Evolutionary conservation across 2,329 filamentous ascomycete genomes (phyloP).

Genomic region (Neofusicoccum ribis): DNA sequence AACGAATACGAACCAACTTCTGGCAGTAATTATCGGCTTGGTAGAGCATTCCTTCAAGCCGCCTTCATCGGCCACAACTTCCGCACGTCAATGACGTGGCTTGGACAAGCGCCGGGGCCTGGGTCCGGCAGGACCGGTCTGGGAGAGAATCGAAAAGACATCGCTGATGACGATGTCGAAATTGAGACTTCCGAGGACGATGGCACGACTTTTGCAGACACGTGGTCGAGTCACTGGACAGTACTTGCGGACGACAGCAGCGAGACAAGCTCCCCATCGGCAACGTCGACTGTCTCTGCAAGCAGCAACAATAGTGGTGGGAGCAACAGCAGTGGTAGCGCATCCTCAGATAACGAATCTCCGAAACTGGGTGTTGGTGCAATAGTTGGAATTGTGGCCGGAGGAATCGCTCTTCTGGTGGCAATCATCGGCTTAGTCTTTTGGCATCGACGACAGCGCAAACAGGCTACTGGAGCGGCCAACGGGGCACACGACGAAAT

Average conservation of each 20-base stretch:
- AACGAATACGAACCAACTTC: slow-evolving; percentile 26
- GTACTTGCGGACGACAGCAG: neutral
- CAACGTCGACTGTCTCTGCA: no score
- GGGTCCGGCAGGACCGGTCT: slow-evolving; percentile 2
- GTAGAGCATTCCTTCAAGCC: slow-evolving; percentile 50
- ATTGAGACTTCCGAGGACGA: neutral
- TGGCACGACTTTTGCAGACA: neutral
- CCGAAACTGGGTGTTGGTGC: no score
- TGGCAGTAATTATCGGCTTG: slow-evolving; percentile 36
- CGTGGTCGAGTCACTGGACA: neutral
- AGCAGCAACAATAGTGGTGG: no score
- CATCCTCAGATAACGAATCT: no score
- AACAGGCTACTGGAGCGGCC: no score
- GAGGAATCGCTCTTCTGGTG: neutral
- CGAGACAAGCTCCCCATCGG: neutral
- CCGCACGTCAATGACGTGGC: slow-evolving; percentile 35
- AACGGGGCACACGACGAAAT: neutral
- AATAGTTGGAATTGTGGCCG: neutral
- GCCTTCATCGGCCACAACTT: slow-evolving; percentile 44
- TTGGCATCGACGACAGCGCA: no score
- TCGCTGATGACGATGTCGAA: neutral
- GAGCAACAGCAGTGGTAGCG: no score
- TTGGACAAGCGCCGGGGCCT: slow-evolving; percentile 46
- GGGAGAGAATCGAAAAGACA: neutral
- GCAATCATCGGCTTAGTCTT: no score